A percentile compares a stretch with the other conserved stretches of the same genome.
phyloP scores from a whole-genome alignment of 2,329 filamentous ascomycete genomes.

The Cercospora sp. region DNA sequence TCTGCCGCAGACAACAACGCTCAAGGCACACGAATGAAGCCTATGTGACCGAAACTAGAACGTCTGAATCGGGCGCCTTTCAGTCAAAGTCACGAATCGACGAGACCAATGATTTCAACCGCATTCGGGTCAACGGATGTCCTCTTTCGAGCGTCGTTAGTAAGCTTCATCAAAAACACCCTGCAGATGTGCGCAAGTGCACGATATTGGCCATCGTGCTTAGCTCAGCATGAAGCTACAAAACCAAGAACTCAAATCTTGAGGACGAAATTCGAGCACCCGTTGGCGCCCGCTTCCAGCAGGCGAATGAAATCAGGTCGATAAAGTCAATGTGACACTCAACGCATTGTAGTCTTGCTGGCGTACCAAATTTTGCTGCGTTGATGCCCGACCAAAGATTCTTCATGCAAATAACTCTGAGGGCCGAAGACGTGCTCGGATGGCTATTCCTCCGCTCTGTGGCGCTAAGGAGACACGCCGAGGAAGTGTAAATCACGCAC shows the following conservation, averaged over 20 bases:
- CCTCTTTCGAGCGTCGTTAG: background rate
- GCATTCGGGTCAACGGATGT: too few species aligned
- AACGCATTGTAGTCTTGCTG: background rate
- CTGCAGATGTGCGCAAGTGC: background rate
- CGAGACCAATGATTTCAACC: background rate
- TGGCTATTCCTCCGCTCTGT: background rate
- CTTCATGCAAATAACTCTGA: background rate
- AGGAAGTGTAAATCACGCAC: background rate
- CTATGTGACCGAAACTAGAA: too few species aligned
- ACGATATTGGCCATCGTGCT: background rate
- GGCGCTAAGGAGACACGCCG: background rate
- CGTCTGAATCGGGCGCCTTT: too few species aligned
- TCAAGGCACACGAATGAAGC: too few species aligned
- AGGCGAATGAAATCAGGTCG: background rate
- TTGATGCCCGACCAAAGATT: background rate
- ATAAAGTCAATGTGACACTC: background rate
- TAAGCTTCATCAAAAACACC: background rate
- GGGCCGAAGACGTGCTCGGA: background rate
- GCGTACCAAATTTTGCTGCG: background rate
- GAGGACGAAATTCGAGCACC: background rate
- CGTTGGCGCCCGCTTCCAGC: background rate
- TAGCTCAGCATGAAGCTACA: background rate
- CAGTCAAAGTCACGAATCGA: too few species aligned
- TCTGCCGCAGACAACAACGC: background rate
- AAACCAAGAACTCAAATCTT: background rate